Evolutionary conservation across 2,329 filamentous ascomycete genomes (phyloP).

Genomic region (Neurospora sp.): DNA sequence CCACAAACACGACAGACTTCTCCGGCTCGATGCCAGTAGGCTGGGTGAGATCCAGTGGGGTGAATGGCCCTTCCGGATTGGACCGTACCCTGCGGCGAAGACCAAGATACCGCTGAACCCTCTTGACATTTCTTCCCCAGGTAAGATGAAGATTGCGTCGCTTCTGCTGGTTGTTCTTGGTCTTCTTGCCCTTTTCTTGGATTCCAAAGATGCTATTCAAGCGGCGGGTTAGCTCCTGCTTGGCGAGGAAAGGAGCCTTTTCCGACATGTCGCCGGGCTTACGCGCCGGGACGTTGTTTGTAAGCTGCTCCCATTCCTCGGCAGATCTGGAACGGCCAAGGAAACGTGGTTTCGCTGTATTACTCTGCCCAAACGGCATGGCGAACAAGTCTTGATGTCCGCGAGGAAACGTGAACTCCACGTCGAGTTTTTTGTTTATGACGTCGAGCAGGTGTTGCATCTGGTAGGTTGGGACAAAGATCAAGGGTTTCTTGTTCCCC

Average conservation of each 20-base stretch:
- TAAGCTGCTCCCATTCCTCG: constrained; percentile 23
- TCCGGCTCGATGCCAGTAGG: constrained; percentile 38
- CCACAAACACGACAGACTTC: constrained; percentile 57
- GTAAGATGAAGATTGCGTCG: constrained; percentile 39
- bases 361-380: constrained; percentile 50
- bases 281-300: constrained; percentile 27
- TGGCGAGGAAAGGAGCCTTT: constrained; percentile 25
- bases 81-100: constrained; percentile 34
- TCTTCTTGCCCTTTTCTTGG: constrained; percentile 36
- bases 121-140: constrained; percentile 48
- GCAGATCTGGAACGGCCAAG: constrained; percentile 46
- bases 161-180: constrained; percentile 36
- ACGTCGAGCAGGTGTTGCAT: constrained; percentile 53
- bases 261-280: constrained; percentile 25
- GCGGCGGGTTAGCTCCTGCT: constrained; percentile 42
- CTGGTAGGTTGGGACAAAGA: constrained; percentile 61
- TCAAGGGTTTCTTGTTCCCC: constrained; percentile 39
- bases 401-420: constrained; percentile 47
- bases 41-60: constrained; percentile 32
- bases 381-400: constrained; percentile 44
- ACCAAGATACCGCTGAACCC: constrained; percentile 62
- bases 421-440: constrained; percentile 51
- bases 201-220: constrained; percentile 41
- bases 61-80: constrained; percentile 6
- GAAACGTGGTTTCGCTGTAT: constrained; percentile 56